Conservation (phyloP, 331 rosid genomes). For the Dryas integrifolia region DNA sequence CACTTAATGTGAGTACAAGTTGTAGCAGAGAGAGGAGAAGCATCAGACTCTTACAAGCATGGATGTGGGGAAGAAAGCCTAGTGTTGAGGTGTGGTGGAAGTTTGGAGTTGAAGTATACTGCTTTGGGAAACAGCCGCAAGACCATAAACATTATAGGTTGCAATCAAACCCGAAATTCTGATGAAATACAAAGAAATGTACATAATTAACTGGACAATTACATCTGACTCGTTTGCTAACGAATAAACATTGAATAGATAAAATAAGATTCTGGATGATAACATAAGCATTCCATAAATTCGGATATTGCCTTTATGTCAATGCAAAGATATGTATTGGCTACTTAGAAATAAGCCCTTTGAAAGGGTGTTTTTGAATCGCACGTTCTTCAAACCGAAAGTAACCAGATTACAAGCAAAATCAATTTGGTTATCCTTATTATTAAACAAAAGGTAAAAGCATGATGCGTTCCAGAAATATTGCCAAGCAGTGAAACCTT, state of each 20-base stretch:
- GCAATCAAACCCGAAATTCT: neutral
- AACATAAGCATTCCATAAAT: conserved; percentile 10
- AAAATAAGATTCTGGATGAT: neutral
- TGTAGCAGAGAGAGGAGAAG: too few species aligned
- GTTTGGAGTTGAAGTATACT: too few species aligned
- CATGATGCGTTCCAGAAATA: conserved; percentile 31
- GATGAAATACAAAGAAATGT: neutral
- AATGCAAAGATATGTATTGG: conserved; percentile 13
- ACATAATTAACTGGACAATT: neutral
- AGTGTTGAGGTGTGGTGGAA: too few species aligned
- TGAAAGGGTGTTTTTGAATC: conserved; percentile 14
- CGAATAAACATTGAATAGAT: neutral
- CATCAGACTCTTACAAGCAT: too few species aligned
- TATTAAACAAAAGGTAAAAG: conserved; percentile 40
- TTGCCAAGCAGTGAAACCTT: conserved; percentile 26
- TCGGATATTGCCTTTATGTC: conserved; percentile 12
- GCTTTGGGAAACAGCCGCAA: too few species aligned
- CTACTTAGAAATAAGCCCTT: conserved; percentile 9
- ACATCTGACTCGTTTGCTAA: neutral
- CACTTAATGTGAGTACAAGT: too few species aligned
- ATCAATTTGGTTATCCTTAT: conserved; percentile 36
- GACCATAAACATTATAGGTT: neutral
- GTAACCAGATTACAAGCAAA: conserved; percentile 41
- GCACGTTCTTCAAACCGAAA: conserved; percentile 25
- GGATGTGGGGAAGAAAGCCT: too few species aligned